Evolutionary conservation across 805 yeast genomes (phyloP), one percentile per base, ranked within the genome.

Genomic region (Yamadazyma ubonensis): DNA sequence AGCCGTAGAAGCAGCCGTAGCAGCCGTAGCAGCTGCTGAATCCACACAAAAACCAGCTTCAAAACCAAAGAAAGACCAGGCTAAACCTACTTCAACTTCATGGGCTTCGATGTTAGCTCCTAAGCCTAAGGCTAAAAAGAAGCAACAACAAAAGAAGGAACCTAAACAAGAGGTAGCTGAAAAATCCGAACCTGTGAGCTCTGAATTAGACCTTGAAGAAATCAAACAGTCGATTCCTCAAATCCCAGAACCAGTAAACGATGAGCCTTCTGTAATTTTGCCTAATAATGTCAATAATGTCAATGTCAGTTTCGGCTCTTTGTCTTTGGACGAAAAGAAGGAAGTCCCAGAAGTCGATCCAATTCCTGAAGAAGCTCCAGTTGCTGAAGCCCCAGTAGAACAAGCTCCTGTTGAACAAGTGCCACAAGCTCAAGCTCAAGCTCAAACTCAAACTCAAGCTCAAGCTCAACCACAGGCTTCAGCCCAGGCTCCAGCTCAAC

Each of bases 51-150:
- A 22, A 25, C 18, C 17, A 21, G 7, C 33, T 9, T 17, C 21
- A 10, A 19, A 33, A 27, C 32, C 19, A 18, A 35, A 16, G 20
- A 28, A 25, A 26, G 19, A 19, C 18, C 36, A 8, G 11, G 25
- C 10, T 9, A 17, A 26, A 18, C 34, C 19, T 21, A n/a, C n/a
- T n/a, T 34, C 34, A 22, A 39, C 81, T 53, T 71, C 87, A 4
- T 82, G 88, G 86, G 87, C 88, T 21, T 76, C 89, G 12, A 77
- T 83, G 51, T 81, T 82, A 38, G 63, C 71, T 39, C 73, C 72
- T 29, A 67, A 66, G 51, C 81, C 87, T 32, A 71, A 73, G 53
- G 59, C 67, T 26, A 44, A 42, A 36, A 15, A 27, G 19, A 60
- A 53, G 42, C 33, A 30, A 25, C 54, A 60, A 18, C 27, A 36